Base-by-base conservation (phyloP, 768 basidiomycete genomes). In the Lepiota subincarnata region DNA sequence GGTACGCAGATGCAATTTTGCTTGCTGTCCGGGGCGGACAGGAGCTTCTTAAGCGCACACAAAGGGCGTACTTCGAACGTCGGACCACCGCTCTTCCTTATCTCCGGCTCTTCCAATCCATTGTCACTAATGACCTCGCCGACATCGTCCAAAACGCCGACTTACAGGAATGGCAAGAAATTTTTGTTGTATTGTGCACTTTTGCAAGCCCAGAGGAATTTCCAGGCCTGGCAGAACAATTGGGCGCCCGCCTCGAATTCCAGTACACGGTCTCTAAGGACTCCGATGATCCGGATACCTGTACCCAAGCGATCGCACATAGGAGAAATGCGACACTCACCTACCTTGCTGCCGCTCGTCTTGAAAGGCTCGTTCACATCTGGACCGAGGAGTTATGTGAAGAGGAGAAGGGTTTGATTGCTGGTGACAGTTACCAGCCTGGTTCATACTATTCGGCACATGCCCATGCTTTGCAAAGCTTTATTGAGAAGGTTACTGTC, bases 91-190 rank as follows among this genome's bases (percentile, higher is more conserved):
- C 80, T 1, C 71, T 88, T 2, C 91, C 95, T 0, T 98, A 96
- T 68, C 82, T 98, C 19, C 89, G 97, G 36, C 80, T 99, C 10
- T 92, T 95, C 81, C 92, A 98, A 65, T 90, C 87, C 11, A 89
- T 99, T 59, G 91, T 96, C 55, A 88, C 87, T 35, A 84, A 93
- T 62, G 97, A 98, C 63, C 81, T 98, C 6, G 78, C 82, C 16
- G 97, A 98, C 66, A 84, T 98, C 47, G 95, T 98, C 7, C 94
- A 97, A 68, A 97, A 98, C 61, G 96, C 95, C 19, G 94, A 98
- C 60, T 67, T 98, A 47, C 76, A 83, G 38, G 94, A 99, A 66
- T 98, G 96, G 96, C 83, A 87, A 55, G 96, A 97, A 68, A 91
- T 95, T 48, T 98, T 98, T 60, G 95, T 96, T 35, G 91, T 99